phyloP scores from a whole-genome alignment of 768 basidiomycete genomes.

The Pulveroboletus ravenelii region DNA sequence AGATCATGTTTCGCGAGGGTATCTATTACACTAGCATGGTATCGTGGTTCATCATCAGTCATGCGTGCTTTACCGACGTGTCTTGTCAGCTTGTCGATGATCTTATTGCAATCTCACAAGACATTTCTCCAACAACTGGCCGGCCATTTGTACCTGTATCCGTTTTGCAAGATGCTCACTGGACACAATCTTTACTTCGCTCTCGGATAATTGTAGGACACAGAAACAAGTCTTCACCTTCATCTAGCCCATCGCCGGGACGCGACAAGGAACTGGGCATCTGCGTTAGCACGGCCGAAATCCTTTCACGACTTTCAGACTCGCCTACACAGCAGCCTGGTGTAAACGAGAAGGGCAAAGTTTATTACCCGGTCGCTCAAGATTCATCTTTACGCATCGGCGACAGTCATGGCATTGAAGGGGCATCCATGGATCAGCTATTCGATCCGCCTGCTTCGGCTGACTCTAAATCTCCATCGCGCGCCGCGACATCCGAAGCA shows the following conservation, averaged over 20 bases:
- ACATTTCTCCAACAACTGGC: slow-evolving; percentile 68
- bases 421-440: slow-evolving; percentile 65
- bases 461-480: slow-evolving; percentile 24
- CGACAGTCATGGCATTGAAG: slow-evolving; percentile 52
- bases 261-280: slow-evolving; percentile 66
- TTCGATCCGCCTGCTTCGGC: slow-evolving; percentile 40
- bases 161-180: slow-evolving; percentile 72
- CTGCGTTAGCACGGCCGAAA: slow-evolving; percentile 48
- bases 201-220: slow-evolving; percentile 48
- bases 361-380: slow-evolving; percentile 60
- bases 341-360: slow-evolving; percentile 26
- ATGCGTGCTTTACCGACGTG: not conserved
- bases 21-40: slow-evolving; percentile 91
- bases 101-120: slow-evolving; percentile 65
- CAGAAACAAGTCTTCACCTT: slow-evolving; percentile 22
- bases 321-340: slow-evolving; percentile 12
- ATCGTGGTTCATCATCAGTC: slow-evolving; percentile 8
- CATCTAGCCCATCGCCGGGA: slow-evolving; percentile 34
- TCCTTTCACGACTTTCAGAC: slow-evolving; percentile 33
- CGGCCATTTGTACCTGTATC: slow-evolving; percentile 63
- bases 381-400: slow-evolving; percentile 76
- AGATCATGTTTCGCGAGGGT: slow-evolving; percentile 62
- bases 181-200: slow-evolving; percentile 68
- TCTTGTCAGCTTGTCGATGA: slow-evolving; percentile 69
- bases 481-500: slow-evolving; percentile 38